phyloP scores from a whole-genome alignment of 164 flowering plant genomes.

The Aristolochia fimbriata region DNA sequence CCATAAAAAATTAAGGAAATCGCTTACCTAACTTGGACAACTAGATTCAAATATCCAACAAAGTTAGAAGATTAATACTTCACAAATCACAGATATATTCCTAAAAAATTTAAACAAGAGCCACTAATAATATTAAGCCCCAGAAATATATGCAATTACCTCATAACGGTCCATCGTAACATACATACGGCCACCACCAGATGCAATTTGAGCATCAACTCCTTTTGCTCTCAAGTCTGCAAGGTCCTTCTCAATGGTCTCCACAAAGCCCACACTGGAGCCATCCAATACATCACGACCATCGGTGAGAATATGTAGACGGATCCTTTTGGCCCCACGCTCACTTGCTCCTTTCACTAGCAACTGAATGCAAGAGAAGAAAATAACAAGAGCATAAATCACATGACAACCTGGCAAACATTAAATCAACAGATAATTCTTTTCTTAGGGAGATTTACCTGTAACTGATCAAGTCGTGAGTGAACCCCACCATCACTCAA shows the following conservation, averaged over 20 bases:
- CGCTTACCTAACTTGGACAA: no score
- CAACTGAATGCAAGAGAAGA: constrained; percentile 37
- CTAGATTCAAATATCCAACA: no score
- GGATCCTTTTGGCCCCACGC: constrained; percentile 87
- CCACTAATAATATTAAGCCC: no score
- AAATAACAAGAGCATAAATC: neutral
- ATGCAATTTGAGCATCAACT: constrained; percentile 85
- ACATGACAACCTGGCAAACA: neutral
- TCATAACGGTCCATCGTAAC: constrained; percentile 99
- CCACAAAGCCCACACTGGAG: constrained; percentile 82
- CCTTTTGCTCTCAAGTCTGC: constrained; percentile 64
- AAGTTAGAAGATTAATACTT: no score
- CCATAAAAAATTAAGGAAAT: no score
- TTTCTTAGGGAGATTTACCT: constrained; percentile 25
- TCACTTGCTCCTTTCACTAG: constrained; percentile 78
- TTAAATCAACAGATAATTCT: neutral
- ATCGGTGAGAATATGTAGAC: constrained; percentile 87
- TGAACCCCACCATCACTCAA: constrained; percentile 99
- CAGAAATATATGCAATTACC: constrained; percentile 26
- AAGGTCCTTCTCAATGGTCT: constrained; percentile 80
- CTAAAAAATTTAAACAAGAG: no score
- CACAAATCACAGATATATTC: no score
- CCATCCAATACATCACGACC: constrained; percentile 99
- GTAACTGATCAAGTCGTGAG: constrained; percentile 89
- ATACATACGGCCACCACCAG: constrained; percentile 99